Base-by-base conservation (phyloP, 306 rosid genomes). In the Dryas alaskensis region DNA sequence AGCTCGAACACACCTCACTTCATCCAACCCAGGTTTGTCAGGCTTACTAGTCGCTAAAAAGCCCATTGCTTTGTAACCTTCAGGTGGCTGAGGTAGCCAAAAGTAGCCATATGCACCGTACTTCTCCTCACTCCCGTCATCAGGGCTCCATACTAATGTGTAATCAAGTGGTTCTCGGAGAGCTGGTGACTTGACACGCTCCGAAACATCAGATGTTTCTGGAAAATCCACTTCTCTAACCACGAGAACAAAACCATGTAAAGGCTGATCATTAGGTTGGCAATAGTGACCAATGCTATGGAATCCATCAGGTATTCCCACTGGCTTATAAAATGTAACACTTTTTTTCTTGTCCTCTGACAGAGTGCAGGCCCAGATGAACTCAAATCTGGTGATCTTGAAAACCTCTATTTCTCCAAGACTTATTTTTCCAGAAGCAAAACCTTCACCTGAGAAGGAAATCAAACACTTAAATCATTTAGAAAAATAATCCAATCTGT, bases 51-150 rank as follows among this genome's bases (percentile, higher is more conserved):
- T 85, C 40, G 89, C 97, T 72, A 93, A 79, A 79, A 75, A 89
- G 7, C 98, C 97, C 69, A 91, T 76, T 62, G 90, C 83, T 81
- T 70, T 84, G 73, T 91, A 93, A 65, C 97, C 97, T 65, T 88
- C 86, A 66, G 94, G 89, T 66, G 97, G 91, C 70, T 70, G 90
- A 65, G 98, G 98, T 14, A 78, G 73, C 98, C 97, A 93, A 84
- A 91, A 79, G 79, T 86, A 89, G 76, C 88, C 91, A 83, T 73
- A 75, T 65, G 62, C 85, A 62, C 67, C 71, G 22, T 76, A 49
- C 31, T 47, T 57, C 39, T 76, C 87, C 67, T 80, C 85, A 59
- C 72, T 83, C 66, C 86, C 89, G 45, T 86, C 84, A 80, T 79
- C 70, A 46, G 89, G 57, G 79, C 91, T 78, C 94, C 97, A 88